A percentile compares a stretch with the other conserved stretches of the same genome.
These are phyloP conservation scores for Lipomyces japonicus DNA, from an alignment of 805 yeast genomes.

Conservation along the genomic window DNA sequence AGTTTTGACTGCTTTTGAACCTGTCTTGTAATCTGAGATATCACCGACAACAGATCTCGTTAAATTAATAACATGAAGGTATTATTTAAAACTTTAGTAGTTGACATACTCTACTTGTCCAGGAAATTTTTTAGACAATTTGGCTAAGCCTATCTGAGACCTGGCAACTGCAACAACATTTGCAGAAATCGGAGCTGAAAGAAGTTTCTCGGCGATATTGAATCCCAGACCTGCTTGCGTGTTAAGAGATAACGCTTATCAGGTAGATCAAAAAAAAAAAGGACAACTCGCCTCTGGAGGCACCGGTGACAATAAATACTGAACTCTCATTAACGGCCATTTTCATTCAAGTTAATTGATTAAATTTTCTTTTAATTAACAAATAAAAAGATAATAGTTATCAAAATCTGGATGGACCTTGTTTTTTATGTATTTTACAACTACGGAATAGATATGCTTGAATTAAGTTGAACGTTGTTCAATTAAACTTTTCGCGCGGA, in stretches of 20 bases:
- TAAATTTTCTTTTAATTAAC: neutral
- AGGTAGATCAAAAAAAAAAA: neutral
- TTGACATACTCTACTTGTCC: conserved; percentile 28
- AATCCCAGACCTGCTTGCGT: conserved; percentile 64
- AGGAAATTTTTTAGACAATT: conserved; percentile 44
- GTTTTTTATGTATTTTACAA: too few relatives aligned
- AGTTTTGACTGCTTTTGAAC: conserved; percentile 40
- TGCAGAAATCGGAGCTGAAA: conserved; percentile 39
- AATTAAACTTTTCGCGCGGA: too few relatives aligned
- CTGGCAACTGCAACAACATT: conserved; percentile 72
- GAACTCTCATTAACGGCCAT: conserved; percentile 11
- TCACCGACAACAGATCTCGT: conserved; percentile 49
- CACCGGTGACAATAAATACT: conserved; percentile 39
- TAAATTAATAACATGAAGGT: conserved; percentile 7
- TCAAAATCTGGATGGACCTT: too few relatives aligned
- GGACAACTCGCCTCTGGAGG: conserved; percentile 35
- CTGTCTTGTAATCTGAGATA: conserved; percentile 42
- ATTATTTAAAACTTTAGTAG: neutral
- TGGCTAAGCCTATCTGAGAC: conserved; percentile 47
- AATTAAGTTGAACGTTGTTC: too few relatives aligned
- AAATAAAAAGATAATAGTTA: neutral
- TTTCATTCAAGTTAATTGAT: neutral
- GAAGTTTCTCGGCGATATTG: conserved; percentile 56
- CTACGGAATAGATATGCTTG: too few relatives aligned
- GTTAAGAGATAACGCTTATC: neutral